Base-by-base conservation (phyloP, 2,329 filamentous ascomycete genomes). In the Cercospora berteroae region DNA sequence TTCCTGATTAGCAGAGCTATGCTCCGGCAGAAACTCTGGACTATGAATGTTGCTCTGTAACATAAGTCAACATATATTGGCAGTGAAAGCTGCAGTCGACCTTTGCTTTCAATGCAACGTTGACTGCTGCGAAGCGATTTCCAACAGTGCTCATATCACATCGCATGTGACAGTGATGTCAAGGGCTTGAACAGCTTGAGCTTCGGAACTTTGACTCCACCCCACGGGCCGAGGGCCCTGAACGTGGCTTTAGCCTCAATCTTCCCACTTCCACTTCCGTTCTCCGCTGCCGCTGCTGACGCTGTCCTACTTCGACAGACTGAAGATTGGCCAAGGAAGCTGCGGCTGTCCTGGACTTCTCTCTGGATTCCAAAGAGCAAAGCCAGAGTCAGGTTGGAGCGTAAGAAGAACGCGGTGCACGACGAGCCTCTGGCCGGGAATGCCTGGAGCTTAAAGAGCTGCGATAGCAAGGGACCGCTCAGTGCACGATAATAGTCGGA, bases 401-500 rank as follows among this genome's bases (percentile, higher is more conserved):
- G 39, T 44, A 4, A 18, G 16, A 44, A 58, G 9, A n/a, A 42
- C 36, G n/a, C 31, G 29, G 31, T 39, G 16, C 8, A 39, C 16
- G 8, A 18, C 58, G 23, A 42, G 58, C 31, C 18, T 18, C 12
- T 44, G 29, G 36, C 23, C 23, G 36, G 60, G 60, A 18, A 63
- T 63, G 64, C 44, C 61, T 62, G 61, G 64, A 62, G 59, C 39
- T 61, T 44, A 42, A 58, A 52, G 29, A 66, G 64, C 64, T 66
- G 48, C 9, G 59, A 29, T 16, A 48, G 44, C 59, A 33, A 66
- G 64, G 48, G 50, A 66, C 29, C 31, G 64, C 64, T 66, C 33
- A 23, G 29, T 39, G 42, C 31, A 25, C 31, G 61, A 56, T 16
- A 39, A 44, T 10, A 39, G 50, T 63, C 23, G 61, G 18, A 18